phyloP scores from a whole-genome alignment of 2,329 filamentous ascomycete species.

The Endocalyx cinctus region DNA sequence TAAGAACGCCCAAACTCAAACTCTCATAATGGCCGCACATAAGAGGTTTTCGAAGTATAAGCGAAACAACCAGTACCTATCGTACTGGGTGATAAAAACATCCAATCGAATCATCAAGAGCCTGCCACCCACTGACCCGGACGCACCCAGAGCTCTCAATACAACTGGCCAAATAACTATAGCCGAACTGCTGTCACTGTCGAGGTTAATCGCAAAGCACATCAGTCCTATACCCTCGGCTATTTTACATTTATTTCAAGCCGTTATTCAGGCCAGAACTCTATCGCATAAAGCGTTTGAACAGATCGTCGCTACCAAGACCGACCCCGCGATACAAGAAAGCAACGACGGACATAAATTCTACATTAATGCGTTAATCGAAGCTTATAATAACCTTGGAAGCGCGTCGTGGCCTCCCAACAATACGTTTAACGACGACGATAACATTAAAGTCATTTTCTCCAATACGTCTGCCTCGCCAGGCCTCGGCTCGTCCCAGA shows the following conservation, averaged over 20 bases:
- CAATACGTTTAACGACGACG: conserved; percentile 9
- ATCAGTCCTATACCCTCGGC: conserved; percentile 25
- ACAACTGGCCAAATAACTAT: conserved; percentile 33
- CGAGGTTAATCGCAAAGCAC: conserved; percentile 35
- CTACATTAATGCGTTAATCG: conserved; percentile 37
- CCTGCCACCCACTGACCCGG: conserved; percentile 9
- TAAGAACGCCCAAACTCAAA: no score
- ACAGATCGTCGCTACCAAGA: conserved; percentile 23
- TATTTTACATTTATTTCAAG: conserved; percentile 32
- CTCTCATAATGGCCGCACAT: conserved; percentile 20
- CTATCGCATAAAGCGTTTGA: conserved; percentile 26
- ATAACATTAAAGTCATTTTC: conserved; percentile 21
- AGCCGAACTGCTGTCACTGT: conserved; percentile 31
- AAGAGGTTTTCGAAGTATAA: conserved; percentile 36
- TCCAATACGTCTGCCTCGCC: conserved; percentile 24
- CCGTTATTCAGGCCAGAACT: conserved; percentile 32
- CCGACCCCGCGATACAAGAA: conserved; percentile 31
- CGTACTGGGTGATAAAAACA: conserved; percentile 35
- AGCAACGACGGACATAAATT: conserved; percentile 36
- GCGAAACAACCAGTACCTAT: conserved; percentile 29
- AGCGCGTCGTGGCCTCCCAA: conserved; percentile 20
- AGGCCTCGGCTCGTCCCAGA: conserved; percentile 10
- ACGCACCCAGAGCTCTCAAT: conserved; percentile 22
- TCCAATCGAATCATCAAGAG: conserved; percentile 32
- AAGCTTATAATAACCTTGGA: conserved; percentile 32